Evolutionary conservation across 75 land plant species (phyloP).

Genomic region (Pinus albicaulis): DNA sequence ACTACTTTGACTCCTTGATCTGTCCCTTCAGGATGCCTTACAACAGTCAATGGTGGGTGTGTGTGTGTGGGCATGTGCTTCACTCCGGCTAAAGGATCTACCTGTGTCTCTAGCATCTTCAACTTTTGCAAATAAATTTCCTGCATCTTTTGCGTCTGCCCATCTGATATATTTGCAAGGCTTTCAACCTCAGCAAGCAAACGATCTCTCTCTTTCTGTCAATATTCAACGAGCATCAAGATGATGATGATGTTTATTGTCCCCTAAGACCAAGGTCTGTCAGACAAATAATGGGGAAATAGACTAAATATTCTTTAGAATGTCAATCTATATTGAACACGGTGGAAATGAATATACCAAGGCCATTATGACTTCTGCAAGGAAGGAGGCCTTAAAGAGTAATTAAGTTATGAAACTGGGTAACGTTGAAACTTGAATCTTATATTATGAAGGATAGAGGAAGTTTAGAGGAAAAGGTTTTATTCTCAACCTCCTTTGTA

Average conservation of each 20-base stretch:
- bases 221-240: not conserved
- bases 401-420: too few species aligned
- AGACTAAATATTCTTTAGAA: too few species aligned
- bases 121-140: slow-evolving; percentile 78
- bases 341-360: too few species aligned
- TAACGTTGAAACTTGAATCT: too few species aligned
- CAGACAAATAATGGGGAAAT: too few species aligned
- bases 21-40: not conserved
- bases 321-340: too few species aligned
- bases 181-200: slow-evolving; percentile 81
- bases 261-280: too few species aligned
- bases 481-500: too few species aligned
- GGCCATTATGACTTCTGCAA: too few species aligned
- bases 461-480: too few species aligned
- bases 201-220: slow-evolving; percentile 87
- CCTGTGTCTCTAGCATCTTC: slow-evolving; percentile 93
- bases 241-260: not conserved
- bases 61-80: not conserved
- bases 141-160: slow-evolving; percentile 81
- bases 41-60: not conserved
- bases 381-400: too few species aligned
- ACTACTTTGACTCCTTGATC: not conserved
- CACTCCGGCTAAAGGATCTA: slow-evolving; percentile 19
- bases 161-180: slow-evolving; percentile 67
- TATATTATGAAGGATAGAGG: too few species aligned